Evolutionary conservation across 805 yeast species (phyloP).

Genomic region (Starmerella cellae): DNA sequence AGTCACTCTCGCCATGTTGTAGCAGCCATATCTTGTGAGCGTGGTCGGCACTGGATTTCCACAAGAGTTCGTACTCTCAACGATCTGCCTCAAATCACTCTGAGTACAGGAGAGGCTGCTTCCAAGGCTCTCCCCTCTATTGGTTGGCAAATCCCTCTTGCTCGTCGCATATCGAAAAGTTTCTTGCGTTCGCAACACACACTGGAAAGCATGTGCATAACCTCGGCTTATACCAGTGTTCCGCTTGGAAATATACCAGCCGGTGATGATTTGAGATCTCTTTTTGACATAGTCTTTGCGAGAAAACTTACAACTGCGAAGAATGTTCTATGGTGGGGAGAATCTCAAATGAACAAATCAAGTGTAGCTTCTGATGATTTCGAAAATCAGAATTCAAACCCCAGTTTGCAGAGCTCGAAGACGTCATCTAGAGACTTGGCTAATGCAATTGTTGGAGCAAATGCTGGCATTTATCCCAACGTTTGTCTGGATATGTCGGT

Average conservation of each 20-base stretch:
- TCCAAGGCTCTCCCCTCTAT: constrained; percentile 12
- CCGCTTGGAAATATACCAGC: constrained; percentile 76
- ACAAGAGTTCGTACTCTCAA: constrained; percentile 8
- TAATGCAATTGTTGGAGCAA: background rate
- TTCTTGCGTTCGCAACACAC: constrained; percentile 62
- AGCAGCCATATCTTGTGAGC: constrained; percentile 65
- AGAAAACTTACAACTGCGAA: constrained; percentile 51
- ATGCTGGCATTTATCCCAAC: constrained; percentile 63
- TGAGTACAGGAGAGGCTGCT: constrained; percentile 1
- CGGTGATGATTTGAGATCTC: constrained; percentile 54
- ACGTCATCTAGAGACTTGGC: background rate
- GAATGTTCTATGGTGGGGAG: constrained; percentile 89
- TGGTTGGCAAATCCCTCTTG: constrained; percentile 33
- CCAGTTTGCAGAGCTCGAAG: background rate
- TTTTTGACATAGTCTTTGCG: constrained; percentile 80
- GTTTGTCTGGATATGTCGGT: constrained; percentile 68
- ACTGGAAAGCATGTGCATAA: constrained; percentile 48
- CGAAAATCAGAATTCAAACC: no score
- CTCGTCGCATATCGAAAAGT: constrained; percentile 54
- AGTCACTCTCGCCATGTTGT: constrained; percentile 48
- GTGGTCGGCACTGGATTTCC: constrained; percentile 29
- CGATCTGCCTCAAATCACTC: constrained; percentile 9
- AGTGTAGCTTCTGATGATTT: background rate
- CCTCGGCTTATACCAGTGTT: constrained; percentile 61
- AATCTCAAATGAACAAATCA: constrained; percentile 17